phyloP scores from a whole-genome alignment of 768 basidiomycete genomes.

The Boletus reticuloceps region DNA sequence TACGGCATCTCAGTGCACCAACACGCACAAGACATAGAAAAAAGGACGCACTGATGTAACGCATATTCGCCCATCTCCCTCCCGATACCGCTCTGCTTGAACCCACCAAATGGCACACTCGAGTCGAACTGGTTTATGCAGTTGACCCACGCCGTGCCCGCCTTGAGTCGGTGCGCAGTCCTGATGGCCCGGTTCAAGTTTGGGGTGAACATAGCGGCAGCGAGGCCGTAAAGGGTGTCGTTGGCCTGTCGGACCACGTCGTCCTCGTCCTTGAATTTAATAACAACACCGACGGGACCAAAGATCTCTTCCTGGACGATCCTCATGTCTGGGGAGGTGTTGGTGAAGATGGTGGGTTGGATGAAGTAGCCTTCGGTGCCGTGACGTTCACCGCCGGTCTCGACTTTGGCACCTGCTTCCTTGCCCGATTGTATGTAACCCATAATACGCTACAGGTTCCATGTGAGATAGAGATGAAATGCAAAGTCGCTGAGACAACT shows the following conservation, averaged over 20 bases:
- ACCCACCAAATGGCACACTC: conserved; percentile 79
- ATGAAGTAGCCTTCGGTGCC: conserved; percentile 70
- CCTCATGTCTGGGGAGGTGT: conserved; percentile 66
- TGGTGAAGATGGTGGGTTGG: conserved; percentile 71
- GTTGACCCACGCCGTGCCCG: conserved; percentile 76
- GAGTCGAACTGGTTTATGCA: conserved; percentile 28
- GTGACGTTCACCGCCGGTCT: conserved; percentile 58
- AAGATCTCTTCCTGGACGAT: conserved; percentile 78
- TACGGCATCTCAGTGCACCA: not conserved
- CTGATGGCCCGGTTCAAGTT: conserved; percentile 72
- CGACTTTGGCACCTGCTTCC: conserved; percentile 64
- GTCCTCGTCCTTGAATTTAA: conserved; percentile 70
- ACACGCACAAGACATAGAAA: not conserved
- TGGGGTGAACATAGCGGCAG: conserved; percentile 81
- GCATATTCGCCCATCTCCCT: conserved; percentile 82
- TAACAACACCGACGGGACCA: conserved; percentile 73
- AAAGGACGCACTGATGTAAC: conserved; percentile 44
- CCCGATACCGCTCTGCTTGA: conserved; percentile 81
- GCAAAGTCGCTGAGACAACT: conserved; percentile 16
- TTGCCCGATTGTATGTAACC: conserved; percentile 76
- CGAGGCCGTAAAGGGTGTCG: conserved; percentile 83
- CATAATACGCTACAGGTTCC: conserved; percentile 62
- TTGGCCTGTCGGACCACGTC: conserved; percentile 77
- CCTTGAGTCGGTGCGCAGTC: conserved; percentile 71
- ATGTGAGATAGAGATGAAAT: not conserved